These are phyloP conservation scores for Sicyos baderoa DNA, from an alignment of 306 rosid genomes.

Conservation along the genomic window DNA sequence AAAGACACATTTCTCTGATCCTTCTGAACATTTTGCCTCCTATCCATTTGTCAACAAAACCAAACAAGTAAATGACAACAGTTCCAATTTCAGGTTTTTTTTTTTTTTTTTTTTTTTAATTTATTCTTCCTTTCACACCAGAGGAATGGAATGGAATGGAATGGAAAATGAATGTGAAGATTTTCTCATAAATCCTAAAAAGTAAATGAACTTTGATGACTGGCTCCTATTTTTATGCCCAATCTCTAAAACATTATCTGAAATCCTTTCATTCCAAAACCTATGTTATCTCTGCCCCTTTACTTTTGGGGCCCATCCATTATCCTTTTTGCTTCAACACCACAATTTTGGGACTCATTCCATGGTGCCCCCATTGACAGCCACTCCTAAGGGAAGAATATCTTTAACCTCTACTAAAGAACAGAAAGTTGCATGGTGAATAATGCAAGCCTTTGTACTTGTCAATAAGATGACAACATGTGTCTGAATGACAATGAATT, in stretches of 20 bases:
- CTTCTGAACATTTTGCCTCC: constrained; percentile 43
- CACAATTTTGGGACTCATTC: constrained; percentile 9
- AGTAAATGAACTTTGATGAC: not conserved
- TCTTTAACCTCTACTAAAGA: constrained; percentile 10
- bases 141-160: too few species aligned
- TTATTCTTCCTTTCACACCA: too few species aligned
- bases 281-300: constrained; percentile 8
- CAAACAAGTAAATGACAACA: constrained; percentile 28
- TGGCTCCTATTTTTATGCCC: constrained; percentile 2
- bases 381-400: constrained; percentile 9
- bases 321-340: constrained; percentile 15
- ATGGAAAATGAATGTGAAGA: not conserved
- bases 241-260: not conserved
- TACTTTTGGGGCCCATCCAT: constrained; percentile 14
- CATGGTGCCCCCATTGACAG: not conserved
- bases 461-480: constrained; percentile 8
- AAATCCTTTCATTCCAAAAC: not conserved
- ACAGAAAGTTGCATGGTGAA: constrained; percentile 14
- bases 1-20: constrained; percentile 30
- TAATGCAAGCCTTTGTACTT: not conserved
- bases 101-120: too few species aligned
- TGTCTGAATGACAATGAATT: constrained; percentile 14
- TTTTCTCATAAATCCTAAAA: not conserved
- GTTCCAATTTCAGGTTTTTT: constrained; percentile 8
- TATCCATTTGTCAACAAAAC: constrained; percentile 40